Conservation (phyloP, 1,139 yeast genomes). For the Suhomyces guaymorum region DNA sequence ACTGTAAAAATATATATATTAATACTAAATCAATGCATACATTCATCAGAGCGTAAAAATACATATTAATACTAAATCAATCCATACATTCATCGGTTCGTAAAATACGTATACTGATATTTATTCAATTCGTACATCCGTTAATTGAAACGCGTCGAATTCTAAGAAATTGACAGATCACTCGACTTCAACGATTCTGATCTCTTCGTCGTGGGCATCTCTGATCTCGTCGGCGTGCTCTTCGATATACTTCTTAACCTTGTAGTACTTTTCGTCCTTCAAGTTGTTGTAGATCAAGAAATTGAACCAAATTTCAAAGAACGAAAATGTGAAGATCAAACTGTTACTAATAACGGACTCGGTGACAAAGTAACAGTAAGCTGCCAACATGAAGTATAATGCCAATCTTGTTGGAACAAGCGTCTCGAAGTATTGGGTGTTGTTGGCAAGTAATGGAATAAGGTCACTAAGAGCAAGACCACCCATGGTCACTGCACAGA, state of each 20-base stretch:
- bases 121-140: too few relatives aligned
- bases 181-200: conserved; percentile 26
- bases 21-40: neutral
- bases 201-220: conserved; percentile 30
- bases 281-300: conserved; percentile 62
- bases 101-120: neutral
- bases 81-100: neutral
- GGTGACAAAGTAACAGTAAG: conserved; percentile 43
- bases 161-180: neutral
- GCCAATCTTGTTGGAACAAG: conserved; percentile 68
- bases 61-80: too few relatives aligned
- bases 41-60: too few relatives aligned
- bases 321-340: conserved; percentile 60
- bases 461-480: conserved; percentile 53
- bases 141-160: too few relatives aligned
- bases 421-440: conserved; percentile 59
- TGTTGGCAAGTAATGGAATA: conserved; percentile 58
- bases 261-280: conserved; percentile 59
- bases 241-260: conserved; percentile 40
- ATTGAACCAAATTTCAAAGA: conserved; percentile 71
- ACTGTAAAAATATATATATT: neutral
- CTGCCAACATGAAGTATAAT: conserved; percentile 53
- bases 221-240: conserved; percentile 36
- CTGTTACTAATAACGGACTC: conserved; percentile 57
- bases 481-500: conserved; percentile 47